These are phyloP conservation scores for Coccomyxa sp. DNA, from an alignment of 139 green algal species.

Conservation along the genomic window DNA sequence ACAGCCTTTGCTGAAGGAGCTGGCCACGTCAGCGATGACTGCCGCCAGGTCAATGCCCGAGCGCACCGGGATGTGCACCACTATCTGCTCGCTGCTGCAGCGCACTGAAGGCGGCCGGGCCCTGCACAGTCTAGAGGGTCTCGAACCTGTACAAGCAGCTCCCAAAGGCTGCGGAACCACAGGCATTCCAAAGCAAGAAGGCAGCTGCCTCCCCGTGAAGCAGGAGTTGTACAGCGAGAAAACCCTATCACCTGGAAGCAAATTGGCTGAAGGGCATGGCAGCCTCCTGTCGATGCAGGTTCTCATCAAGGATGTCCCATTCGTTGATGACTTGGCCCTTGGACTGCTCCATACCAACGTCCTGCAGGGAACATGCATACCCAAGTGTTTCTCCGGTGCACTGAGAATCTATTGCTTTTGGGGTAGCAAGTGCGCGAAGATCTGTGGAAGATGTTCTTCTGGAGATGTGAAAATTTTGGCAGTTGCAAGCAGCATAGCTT, in stretches of 20 bases:
- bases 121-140: no score
- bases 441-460: background rate
- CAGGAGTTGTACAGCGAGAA: background rate
- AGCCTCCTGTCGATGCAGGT: conserved; percentile 10
- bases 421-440: background rate
- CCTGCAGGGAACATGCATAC: background rate
- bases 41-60: background rate
- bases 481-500: background rate
- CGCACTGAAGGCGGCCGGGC: conserved; percentile 9
- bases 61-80: conserved; percentile 8
- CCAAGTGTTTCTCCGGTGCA: background rate
- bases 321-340: background rate
- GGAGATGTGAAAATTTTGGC: background rate
- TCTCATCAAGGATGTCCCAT: conserved; percentile 7
- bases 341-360: background rate
- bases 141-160: no score
- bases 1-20: background rate
- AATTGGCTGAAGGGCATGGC: background rate
- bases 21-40: background rate
- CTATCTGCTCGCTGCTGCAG: background rate
- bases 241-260: background rate
- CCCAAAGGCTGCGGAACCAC: no score
- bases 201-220: background rate
- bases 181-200: background rate
- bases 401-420: background rate